Base-by-base conservation (phyloP, 106 monocot species). In the Alisma plantagoaquatica region DNA sequence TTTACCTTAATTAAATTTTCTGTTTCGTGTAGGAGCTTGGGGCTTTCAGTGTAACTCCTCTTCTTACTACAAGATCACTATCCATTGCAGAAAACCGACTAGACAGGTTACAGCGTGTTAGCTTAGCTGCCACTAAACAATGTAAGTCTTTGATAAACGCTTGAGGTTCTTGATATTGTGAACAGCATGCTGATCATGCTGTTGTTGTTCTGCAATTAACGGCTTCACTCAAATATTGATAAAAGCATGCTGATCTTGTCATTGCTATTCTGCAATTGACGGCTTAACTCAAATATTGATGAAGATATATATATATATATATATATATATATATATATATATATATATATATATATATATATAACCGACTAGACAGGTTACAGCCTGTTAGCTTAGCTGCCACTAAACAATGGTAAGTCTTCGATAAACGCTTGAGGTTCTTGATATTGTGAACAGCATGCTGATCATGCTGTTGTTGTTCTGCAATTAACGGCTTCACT, bases 81-180 rank as follows among this genome's bases (percentile, higher is more conserved):
- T 62, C 73, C 28, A 74, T 96, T 56, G 23, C 72, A 47, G 84
- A 85, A 61, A 96, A 96, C 56, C 70, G 87, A 12, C 62, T 89
- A 17, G 96, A 89, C 41, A 81, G 96, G 57, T 76, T 85, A 31
- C 67, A 79, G 31, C 77, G 96, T 33, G 84, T 96, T 20, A 67
- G 69, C 44, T 72, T 96, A 74, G 96, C 96, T 71, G 84, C 96
- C 33, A 57, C 71, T 21, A 96, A 96, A 65, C 96, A 96, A 72
- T 96, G 96, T 96, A 75, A 38, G 28, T 5, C 38, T 57, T 18
- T 35, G n/a, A n/a, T n/a, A n/a, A n/a, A n/a, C n/a, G n/a, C n/a
- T n/a, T n/a, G n/a, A n/a, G n/a, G n/a, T n/a, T n/a, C n/a, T n/a
- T n/a, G n/a, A n/a, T n/a, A n/a, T n/a, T n/a, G n/a, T 38, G 14